Base-by-base conservation (phyloP, 495 filamentous ascomycete genomes). In the Penicillium bialowiezense region DNA sequence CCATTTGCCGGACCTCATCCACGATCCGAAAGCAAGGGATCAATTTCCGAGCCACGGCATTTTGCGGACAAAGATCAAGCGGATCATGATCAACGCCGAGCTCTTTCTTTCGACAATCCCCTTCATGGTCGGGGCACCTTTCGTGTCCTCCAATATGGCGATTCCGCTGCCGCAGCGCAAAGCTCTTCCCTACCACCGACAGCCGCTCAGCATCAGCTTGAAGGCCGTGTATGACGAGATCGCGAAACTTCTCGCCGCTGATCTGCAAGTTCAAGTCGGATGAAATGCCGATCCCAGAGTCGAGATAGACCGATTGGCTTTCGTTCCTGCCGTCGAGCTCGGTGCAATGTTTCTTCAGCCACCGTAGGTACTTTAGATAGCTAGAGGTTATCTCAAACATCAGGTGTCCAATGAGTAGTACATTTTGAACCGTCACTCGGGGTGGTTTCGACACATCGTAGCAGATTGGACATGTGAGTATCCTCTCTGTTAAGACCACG, bases 361-460 rank as follows among this genome's bases (percentile, higher is more conserved):
- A 63, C 8, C 42, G 48, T 7, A 63, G 18, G 19, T 63, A 63
- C 14, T 47, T 60, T n/a, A 53, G 54, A 21, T 63, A 63, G 14
- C 51, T 21, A 6, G 60, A 44, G 33, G 60, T 63, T 9, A 63
- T 37, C 31, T 56, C 60, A 8, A 61, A 48, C 60, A 63, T 60
- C 2, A 63, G 45, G 7, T 55, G 54, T 17, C 60, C 60, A 12
- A 63, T 58, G 0, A 63, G 48, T 1, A 63, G 51, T 4, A 63
- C 60, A 38, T 63, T 63, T 38, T 63, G 60, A 9, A 61, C 58
- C 0, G 60, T 63, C 3, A 61, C n/a, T 23, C 57, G 54, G 12
- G 60, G 60, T 15, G 60, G 58, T 19, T 63, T 63, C 2, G 60
- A 60, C 10, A 55, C 49, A 17, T 63, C 60, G 36, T 63, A 63